Evolutionary conservation across 1,284 basidiomycete genomes (phyloP), one percentile per base, ranked within the genome.

Genomic region (Sporisorium exsertum): DNA sequence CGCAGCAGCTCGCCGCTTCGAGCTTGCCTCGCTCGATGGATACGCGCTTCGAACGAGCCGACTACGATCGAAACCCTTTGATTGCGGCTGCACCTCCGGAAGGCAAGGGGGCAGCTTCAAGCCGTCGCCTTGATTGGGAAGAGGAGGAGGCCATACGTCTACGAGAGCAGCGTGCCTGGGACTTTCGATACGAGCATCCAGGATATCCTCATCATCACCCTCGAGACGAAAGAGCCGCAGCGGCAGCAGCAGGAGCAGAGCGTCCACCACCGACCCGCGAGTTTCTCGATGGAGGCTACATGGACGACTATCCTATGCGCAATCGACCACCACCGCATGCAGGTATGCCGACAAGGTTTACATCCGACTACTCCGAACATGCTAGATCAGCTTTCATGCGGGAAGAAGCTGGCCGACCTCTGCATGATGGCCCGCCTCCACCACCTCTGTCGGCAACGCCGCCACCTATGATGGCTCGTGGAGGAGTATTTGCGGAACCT

Each of bases 121-220:
- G 50, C 20, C 43, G 61, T 24, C 54, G 37, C 15, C 20, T 29
- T n/a, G 35, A 40, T 10, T 63, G 63, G 62, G 59, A 72, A 4
- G 55, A 63, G 22, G 63, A 63, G 16, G 63, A 72, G n/a, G 59
- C 64, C 12, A 42, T 58, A 42, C 64, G 64, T 3, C 27, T 56
- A 13, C 59, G 59, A 6, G 55, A 61, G 5, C 49, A 49, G 20
- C 64, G 64, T 24, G 45, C 37, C 18, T 58, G 49, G 29, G 64
- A 66, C 45, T 26, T 47, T 12, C 52, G 56, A 45, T 66, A 65
- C 6, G 59, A 66, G 22, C 46, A 47, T 5, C 52, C 50, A 20
- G 40, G 15, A 3, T 43, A 22, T 35, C 42, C 6, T 49, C 57
- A 58, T 18, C 59, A 50, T 16, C 49, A 62, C 22, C 1, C 27